Base-by-base conservation (phyloP, 768 basidiomycete species). In the Coprinellus micaceus region DNA sequence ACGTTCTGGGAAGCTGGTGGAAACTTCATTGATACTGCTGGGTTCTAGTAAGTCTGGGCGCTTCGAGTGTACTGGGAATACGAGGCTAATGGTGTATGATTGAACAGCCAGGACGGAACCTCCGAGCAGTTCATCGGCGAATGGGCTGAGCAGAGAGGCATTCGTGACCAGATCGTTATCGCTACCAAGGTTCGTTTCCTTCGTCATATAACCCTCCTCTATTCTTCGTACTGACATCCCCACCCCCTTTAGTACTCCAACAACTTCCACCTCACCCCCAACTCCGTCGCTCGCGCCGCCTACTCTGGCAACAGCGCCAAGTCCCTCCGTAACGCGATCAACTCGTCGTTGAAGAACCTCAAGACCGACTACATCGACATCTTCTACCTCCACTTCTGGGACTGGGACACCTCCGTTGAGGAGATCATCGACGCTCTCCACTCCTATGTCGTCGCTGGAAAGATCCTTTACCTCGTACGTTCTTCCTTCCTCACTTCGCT, bases 391-490 rank as follows among this genome's bases (percentile, higher is more conserved):
- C 75, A 78, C 54, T 76, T 67, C 65, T 80, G 81, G 82, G 82
- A 84, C 62, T 79, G 71, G 54, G 63, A 69, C 5, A 79, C 77
- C 22, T 67, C 72, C 9, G 69, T 84, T 45, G 77, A 80, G 62
- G 83, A 86, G 65, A 66, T 84, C 45, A 82, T 85, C 81, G 72
- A 74, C 37, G 64, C 71, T 6, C 69, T 86, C 7, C 79, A 85
- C 59, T 67, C 71, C 17, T 72, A 85, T 36, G 78, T 85, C 37
- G 66, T 64, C 5, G 61, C 70, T 22, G 77, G 82, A 15, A 82
- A 83, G 60, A 80, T 83, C 3, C 63, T 78, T 2, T 80, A 79
- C 60, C 66, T 72, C 10, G 72, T 71, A 58, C 56, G 66, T 36
- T 15, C 25, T 11, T 24, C 21, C 3, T 43, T 1, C 36, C 36